Base-by-base conservation (phyloP, 2,329 filamentous ascomycete species). In the Scedosporium dehoogii region DNA sequence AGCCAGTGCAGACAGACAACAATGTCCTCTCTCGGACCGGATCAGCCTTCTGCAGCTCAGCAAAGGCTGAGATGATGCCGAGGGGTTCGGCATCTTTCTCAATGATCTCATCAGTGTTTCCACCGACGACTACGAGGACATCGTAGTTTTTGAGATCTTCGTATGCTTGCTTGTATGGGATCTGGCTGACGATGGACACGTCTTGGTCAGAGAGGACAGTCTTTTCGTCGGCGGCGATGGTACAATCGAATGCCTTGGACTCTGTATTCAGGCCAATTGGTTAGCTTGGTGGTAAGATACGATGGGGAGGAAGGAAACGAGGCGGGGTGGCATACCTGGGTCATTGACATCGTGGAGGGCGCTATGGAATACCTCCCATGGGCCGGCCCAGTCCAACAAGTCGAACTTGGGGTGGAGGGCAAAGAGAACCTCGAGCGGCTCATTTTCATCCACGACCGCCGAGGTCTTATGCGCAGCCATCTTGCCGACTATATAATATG, bases 1-100 rank as follows among this genome's bases (percentile, higher is more conserved):
- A 83, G 66, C 90, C 91, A 57, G 89, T 91, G 79, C 89, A 92
- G 73, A 96, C 80, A 67, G 89, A 90, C 68, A 94, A 78, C 70
- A 94, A 79, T 59, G 90, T 92, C 68, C 91, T 89, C 80, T 96
- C 91, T 69, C 88, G 88, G 70, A 80, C 81, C 12, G 90, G 88
- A 69, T 92, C 89, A 69, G 85, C 85, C 79, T 90, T 86, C 78
- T 94, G 90, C 63, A 93, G 79, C 72, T 92, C 88, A 66, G 88
- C 84, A 75, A 88, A 94, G 70, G 87, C 86, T 68, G 83, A 82
- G 79, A 94, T 90, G 72, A 93, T 79, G 65, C 80, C 77, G 65
- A 92, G 79, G 25, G 88, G 89, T 73, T 91, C 84, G 60, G 79
- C 74, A 71, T 89, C 88, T 70, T 81, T 76, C 75, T 90, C 85